Evolutionary conservation across 2,329 filamentous ascomycete genomes (phyloP), one percentile per base, ranked within the genome.

Genomic region (Alternaria sp.): DNA sequence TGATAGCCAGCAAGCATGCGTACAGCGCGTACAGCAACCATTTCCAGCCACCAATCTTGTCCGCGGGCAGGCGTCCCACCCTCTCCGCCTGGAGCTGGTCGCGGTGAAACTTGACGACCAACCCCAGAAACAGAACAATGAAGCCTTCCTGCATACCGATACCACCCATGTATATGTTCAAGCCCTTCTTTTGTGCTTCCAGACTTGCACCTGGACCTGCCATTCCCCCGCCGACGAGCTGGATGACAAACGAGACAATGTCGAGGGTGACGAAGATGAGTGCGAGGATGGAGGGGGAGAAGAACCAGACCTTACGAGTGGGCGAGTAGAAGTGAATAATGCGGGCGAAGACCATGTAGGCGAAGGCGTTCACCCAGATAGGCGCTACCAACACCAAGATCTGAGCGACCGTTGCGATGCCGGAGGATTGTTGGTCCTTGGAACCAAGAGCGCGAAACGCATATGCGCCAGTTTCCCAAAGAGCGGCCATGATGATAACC

Each of bases 371-470:
- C 52, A 81, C 80, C 81, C 69, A 71, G 5, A 82, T 71, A 5
- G 80, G 81, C 4, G 81, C 81, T 17, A 84, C 74, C 12, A 86
- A 73, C 28, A 86, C 78, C 15, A 86, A 72, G 9, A 86, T 72
- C 11, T 79, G 80, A 25, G 81, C 79, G 6, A 74, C 63, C 19
- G 74, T 79, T 6, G 77, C 75, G 47, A 77, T 75, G 2, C 65
- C 65, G 0, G 65, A 60, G 13, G 67, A 78, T 57, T 80, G 74
- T 55, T 82, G 82, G 26, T 84, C 64, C 23, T 77, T 77, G 7
- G 83, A 81, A 11, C 77, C 77, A 7, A 82, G 67, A 9, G 79
- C 69, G 19, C 83, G 82, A 40, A 83, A 69, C 11, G 79, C 65
- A 67, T 81, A 85, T 5, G 78, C 77, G 4, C 72, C 70, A 28